phyloP scores from a whole-genome alignment of 768 basidiomycete genomes.

The Neoboletus brunneissimus region DNA sequence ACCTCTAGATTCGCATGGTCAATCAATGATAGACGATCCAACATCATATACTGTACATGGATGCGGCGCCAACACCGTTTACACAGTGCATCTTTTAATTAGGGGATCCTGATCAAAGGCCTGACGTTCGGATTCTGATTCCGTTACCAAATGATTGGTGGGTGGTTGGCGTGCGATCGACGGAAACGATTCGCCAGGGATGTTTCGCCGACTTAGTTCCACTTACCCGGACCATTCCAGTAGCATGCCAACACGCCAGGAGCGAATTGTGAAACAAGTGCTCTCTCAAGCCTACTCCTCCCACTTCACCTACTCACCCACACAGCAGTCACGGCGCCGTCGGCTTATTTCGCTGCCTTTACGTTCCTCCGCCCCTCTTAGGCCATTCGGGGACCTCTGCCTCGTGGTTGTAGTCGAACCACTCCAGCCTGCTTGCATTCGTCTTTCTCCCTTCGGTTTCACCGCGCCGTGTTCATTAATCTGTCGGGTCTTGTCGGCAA shows the following conservation, averaged over 20 bases:
- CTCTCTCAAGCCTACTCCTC: not conserved
- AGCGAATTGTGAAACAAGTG: conserved; percentile 1
- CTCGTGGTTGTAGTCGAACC: conserved; percentile 11
- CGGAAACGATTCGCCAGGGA: conserved; percentile 11
- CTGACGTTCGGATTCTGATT: too few species aligned
- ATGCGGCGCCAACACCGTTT: not conserved
- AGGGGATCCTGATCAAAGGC: not conserved
- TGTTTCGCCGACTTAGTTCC: conserved; percentile 7
- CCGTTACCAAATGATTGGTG: conserved; percentile 8
- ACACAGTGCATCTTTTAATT: not conserved
- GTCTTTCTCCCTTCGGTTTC: conserved; percentile 6
- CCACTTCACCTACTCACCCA: conserved; percentile 2
- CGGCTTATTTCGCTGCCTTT: not conserved
- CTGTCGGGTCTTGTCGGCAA: conserved; percentile 3
- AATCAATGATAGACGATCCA: not conserved
- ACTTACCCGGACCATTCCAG: conserved; percentile 2
- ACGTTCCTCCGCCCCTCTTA: conserved; percentile 8
- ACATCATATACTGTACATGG: not conserved
- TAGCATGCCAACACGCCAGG: conserved; percentile 7
- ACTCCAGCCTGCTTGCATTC: not conserved
- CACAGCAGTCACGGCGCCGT: not conserved
- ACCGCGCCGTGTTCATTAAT: conserved; percentile 5
- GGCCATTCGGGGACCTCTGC: conserved; percentile 8
- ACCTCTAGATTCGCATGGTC: not conserved
- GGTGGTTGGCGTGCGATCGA: not conserved